Conservation (phyloP, 306 rosid species). For the Heteromeles arbutifolia region DNA sequence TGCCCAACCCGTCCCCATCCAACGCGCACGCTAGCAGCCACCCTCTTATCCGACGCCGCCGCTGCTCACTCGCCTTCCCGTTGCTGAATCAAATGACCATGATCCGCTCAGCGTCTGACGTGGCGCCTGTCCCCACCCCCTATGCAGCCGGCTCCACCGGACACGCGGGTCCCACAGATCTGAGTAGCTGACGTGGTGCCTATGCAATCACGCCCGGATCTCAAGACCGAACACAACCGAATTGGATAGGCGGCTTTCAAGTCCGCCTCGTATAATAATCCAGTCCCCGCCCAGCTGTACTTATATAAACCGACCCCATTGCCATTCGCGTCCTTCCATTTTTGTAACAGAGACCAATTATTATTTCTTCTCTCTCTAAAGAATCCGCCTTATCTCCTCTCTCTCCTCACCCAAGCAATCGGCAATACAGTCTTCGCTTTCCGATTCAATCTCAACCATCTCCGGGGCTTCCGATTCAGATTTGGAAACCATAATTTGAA, state of each 20-base stretch:
- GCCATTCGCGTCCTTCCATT: neutral
- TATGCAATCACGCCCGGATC: slow-evolving; percentile 34
- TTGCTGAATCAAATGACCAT: neutral
- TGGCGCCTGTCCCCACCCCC: neutral
- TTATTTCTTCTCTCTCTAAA: slow-evolving; percentile 2
- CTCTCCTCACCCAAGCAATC: neutral
- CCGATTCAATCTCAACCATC: neutral
- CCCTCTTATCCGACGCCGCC: neutral
- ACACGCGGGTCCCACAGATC: neutral
- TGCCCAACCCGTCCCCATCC: neutral
- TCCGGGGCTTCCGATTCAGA: neutral
- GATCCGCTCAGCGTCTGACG: neutral
- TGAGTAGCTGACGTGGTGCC: slow-evolving; percentile 26
- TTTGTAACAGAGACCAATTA: neutral
- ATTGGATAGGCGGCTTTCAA: slow-evolving; percentile 30
- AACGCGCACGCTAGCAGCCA: neutral
- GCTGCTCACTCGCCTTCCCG: neutral
- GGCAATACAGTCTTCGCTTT: neutral
- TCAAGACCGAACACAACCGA: slow-evolving; percentile 16
- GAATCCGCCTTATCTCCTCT: neutral
- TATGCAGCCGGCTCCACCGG: neutral
- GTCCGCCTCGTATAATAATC: slow-evolving; percentile 46
- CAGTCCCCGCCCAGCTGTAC: neutral
- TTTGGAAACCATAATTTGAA: neutral
- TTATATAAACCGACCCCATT: neutral